Percentiles rank a stretch among this genome's conserved stretches.
Conservation (phyloP, 306 rosid genomes). For the Medicago ruthenica region DNA sequence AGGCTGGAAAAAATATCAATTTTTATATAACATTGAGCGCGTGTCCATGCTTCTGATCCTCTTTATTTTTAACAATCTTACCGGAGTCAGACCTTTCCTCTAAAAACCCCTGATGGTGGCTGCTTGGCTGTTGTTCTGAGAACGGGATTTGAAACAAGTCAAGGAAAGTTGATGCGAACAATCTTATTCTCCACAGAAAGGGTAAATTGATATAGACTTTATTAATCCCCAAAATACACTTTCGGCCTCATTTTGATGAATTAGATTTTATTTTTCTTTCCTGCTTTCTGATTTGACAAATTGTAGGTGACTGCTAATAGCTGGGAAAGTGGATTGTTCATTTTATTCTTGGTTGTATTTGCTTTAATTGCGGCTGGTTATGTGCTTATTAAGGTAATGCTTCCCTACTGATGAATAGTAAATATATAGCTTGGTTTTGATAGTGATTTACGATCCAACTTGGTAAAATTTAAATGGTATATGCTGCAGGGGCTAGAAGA, state of each 20-base stretch:
- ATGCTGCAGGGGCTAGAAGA: conserved; percentile 92
- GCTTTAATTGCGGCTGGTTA: conserved; percentile 98
- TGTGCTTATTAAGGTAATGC: conserved; percentile 84
- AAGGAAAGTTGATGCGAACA: conserved; percentile 99
- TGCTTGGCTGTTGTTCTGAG: conserved; percentile 95
- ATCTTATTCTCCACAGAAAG: conserved; percentile 96
- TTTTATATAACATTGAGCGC: conserved; percentile 24
- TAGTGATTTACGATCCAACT: conserved; percentile 26
- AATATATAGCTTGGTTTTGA: conserved; percentile 26
- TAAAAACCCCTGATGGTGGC: conserved; percentile 96
- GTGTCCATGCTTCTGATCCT: conserved; percentile 39
- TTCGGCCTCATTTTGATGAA: conserved; percentile 13
- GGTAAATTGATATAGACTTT: conserved; percentile 59
- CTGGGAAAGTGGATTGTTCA: conserved; percentile 99
- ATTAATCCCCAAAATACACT: conserved; percentile 24
- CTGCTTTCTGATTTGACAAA: conserved; percentile 31
- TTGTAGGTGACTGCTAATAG: conserved; percentile 97
- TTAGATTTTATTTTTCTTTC: neutral
- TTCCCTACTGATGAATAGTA: conserved; percentile 26
- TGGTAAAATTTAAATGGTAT: conserved; percentile 32
- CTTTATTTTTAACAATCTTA: conserved; percentile 38
- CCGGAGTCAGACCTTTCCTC: conserved; percentile 76
- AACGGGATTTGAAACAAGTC: conserved; percentile 99
- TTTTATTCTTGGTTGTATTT: conserved; percentile 88
- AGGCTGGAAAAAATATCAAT: conserved; percentile 6